Conservation (phyloP, 768 basidiomycete species). For the Lactifluus volemus region DNA sequence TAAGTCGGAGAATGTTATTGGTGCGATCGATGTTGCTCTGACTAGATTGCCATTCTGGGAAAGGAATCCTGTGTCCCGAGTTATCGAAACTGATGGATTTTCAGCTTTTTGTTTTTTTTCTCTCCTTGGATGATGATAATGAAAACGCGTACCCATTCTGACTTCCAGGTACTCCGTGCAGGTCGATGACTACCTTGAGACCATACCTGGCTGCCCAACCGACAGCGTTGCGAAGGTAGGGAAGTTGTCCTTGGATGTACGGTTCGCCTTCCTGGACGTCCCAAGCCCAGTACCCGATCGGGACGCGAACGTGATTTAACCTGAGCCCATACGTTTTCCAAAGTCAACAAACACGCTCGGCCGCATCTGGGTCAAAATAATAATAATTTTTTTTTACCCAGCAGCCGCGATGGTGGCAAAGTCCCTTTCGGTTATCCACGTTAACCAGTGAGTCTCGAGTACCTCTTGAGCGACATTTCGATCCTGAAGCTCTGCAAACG, state of each 20-base stretch:
- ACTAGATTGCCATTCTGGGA: conserved; percentile 63
- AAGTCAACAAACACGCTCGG: no score
- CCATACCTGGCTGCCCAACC: conserved; percentile 61
- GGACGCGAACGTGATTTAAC: conserved; percentile 73
- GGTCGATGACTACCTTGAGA: conserved; percentile 75
- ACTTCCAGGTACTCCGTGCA: conserved; percentile 65
- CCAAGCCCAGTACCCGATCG: conserved; percentile 89
- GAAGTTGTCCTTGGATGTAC: conserved; percentile 67
- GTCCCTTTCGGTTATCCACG: conserved; percentile 80
- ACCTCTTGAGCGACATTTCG: conserved; percentile 35
- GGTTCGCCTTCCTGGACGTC: conserved; percentile 77
- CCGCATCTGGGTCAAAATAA: no score
- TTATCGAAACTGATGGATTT: conserved; percentile 59
- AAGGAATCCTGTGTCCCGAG: conserved; percentile 55
- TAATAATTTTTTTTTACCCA: conserved; percentile 35
- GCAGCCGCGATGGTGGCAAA: conserved; percentile 67
- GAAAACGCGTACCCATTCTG: conserved; percentile 55
- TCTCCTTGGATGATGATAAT: not conserved
- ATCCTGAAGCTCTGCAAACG: conserved; percentile 59
- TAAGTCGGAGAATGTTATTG: conserved; percentile 49
- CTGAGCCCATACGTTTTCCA: conserved; percentile 27
- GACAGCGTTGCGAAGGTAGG: conserved; percentile 60
- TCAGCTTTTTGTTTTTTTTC: not conserved
- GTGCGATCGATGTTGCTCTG: conserved; percentile 60
- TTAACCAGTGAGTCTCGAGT: conserved; percentile 68